Evolutionary conservation across 495 filamentous ascomycete genomes (phyloP).

Genomic region (Trichoderma orchidacearum): DNA sequence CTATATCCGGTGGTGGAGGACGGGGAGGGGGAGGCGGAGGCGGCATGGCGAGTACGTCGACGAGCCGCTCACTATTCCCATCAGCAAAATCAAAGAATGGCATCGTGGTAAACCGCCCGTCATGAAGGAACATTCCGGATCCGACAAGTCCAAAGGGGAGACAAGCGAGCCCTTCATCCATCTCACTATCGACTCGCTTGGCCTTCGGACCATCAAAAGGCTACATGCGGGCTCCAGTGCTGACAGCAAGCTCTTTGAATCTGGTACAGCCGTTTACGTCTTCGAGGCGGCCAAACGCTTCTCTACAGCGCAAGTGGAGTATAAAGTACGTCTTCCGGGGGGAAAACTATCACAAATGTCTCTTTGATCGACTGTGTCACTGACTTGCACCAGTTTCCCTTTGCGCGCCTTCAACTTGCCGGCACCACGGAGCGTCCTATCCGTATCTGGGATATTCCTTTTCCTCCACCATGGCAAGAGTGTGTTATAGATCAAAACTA

Average conservation of each 20-base stretch:
- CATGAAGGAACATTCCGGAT: background rate
- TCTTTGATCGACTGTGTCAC: background rate
- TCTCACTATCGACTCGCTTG: background rate
- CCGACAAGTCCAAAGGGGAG: background rate
- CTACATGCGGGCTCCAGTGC: background rate
- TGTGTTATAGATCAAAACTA: background rate
- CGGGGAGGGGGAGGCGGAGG: too few relatives aligned
- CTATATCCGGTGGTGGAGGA: background rate
- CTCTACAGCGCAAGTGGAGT: background rate
- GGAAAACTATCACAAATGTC: background rate
- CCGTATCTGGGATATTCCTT: background rate
- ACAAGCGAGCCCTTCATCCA: background rate
- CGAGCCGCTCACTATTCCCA: background rate
- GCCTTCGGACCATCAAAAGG: background rate
- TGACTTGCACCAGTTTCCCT: background rate
- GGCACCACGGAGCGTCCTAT: background rate
- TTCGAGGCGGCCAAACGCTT: background rate
- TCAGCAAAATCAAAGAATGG: background rate
- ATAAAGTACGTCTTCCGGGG: background rate
- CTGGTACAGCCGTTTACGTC: background rate
- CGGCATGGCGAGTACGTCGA: background rate
- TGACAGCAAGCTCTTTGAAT: background rate
- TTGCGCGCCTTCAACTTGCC: background rate
- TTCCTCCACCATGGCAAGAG: background rate
- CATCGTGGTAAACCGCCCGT: background rate